Conservation (phyloP, 2,329 filamentous ascomycete genomes). For the Xylariaceae sp. region DNA sequence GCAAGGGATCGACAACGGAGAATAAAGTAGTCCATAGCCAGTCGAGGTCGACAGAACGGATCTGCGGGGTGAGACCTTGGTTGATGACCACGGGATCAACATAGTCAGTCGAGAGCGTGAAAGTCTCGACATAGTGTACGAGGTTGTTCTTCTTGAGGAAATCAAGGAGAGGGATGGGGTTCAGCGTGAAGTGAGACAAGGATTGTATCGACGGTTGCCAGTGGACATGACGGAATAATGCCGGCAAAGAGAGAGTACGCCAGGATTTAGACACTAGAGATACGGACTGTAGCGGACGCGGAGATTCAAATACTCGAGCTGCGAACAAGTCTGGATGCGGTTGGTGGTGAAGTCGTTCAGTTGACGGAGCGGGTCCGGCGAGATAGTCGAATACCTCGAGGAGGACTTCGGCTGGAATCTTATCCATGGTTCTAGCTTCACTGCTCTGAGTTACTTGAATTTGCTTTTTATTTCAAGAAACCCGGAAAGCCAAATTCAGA, state of each 20-base stretch:
- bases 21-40: slow-evolving; percentile 57
- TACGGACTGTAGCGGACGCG: slow-evolving; percentile 46
- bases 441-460: too few relatives aligned
- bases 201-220: slow-evolving; percentile 34
- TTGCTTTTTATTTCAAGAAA: too few relatives aligned
- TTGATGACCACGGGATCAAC: slow-evolving; percentile 28
- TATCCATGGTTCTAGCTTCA: too few relatives aligned
- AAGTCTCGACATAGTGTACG: slow-evolving; percentile 37
- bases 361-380: too few relatives aligned
- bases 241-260: slow-evolving; percentile 47
- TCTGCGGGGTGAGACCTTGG: slow-evolving; percentile 30
- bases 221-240: slow-evolving; percentile 54
- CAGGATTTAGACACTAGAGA: slow-evolving; percentile 53
- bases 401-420: too few relatives aligned
- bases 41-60: slow-evolving; percentile 29
- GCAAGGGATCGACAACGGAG: slow-evolving; percentile 46
- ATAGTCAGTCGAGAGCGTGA: slow-evolving; percentile 39
- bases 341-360: too few relatives aligned
- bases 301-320: not conserved
- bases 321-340: not conserved
- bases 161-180: slow-evolving; percentile 36
- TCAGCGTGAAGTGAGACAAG: slow-evolving; percentile 24
- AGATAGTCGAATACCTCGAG: too few relatives aligned
- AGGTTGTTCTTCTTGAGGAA: slow-evolving; percentile 37
- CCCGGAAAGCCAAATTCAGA: too few relatives aligned